phyloP scores from a whole-genome alignment of 208 protist species.

The Crithidia acanthocephali region DNA sequence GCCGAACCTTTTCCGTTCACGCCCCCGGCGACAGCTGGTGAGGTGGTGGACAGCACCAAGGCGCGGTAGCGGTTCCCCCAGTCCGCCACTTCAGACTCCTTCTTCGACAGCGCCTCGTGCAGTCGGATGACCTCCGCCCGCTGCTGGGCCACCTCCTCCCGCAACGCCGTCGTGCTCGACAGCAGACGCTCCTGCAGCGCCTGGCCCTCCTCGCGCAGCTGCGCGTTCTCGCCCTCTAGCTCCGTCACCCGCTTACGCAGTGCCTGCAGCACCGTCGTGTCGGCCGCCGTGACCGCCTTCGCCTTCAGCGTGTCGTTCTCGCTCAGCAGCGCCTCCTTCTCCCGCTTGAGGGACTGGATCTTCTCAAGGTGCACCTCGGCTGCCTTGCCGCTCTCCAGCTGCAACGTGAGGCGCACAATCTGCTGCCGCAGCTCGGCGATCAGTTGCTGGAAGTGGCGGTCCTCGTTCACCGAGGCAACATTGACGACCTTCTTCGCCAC shows the following conservation, averaged over 20 bases:
- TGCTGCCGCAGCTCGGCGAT: constrained; percentile 75
- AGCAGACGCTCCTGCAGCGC: constrained; percentile 62
- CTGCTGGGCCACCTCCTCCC: constrained; percentile 67
- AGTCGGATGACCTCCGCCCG: constrained; percentile 51
- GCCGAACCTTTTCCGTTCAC: not conserved
- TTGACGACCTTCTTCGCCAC: constrained; percentile 89
- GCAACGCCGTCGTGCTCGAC: constrained; percentile 46
- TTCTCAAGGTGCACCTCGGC: constrained; percentile 62
- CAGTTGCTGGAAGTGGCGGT: constrained; percentile 79
- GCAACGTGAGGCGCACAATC: constrained; percentile 79
- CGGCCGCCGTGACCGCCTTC: constrained; percentile 40
- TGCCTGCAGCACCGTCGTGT: constrained; percentile 42
- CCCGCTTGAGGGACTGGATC: constrained; percentile 44
- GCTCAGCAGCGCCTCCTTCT: constrained; percentile 48
- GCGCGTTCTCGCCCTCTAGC: constrained; percentile 47
- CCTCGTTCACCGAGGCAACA: constrained; percentile 85
- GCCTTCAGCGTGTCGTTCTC: constrained; percentile 52
- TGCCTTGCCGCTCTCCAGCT: constrained; percentile 75
- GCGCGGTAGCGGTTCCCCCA: constrained; percentile 40
- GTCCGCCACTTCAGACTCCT: constrained; percentile 48
- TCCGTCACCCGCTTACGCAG: constrained; percentile 49
- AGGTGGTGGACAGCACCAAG: constrained; percentile 25
- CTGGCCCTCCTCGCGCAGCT: constrained; percentile 53
- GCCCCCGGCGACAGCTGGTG: not conserved
- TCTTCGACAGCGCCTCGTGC: constrained; percentile 41